A percentile compares a stretch with the other conserved stretches of the same genome.
These are phyloP conservation scores for Dipteronia dyeriana DNA, from an alignment of 345 rosid genomes.

Conservation along the genomic window DNA sequence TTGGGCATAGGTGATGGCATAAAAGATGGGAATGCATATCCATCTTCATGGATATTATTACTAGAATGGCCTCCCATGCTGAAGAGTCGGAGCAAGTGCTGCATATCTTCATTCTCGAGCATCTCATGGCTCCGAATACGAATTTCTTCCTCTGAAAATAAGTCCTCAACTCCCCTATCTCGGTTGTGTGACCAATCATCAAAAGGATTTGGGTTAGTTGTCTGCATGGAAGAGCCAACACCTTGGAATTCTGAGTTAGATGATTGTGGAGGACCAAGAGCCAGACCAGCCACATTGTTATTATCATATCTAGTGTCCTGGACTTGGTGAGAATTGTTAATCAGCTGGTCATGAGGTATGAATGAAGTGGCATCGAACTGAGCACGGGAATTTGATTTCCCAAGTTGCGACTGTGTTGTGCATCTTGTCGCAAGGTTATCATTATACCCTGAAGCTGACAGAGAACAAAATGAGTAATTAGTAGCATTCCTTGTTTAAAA, in stretches of 20 bases:
- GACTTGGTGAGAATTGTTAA: slow-evolving; percentile 44
- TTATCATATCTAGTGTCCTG: slow-evolving; percentile 47
- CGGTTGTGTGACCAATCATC: slow-evolving; percentile 79
- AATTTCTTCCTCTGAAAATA: slow-evolving; percentile 85
- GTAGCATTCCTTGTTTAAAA: neutral
- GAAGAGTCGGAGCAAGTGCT: slow-evolving; percentile 76
- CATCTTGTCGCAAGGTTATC: slow-evolving; percentile 49
- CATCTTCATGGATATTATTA: slow-evolving; percentile 66
- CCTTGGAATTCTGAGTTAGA: slow-evolving; percentile 52
- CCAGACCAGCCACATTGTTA: slow-evolving; percentile 51
- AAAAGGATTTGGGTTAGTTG: slow-evolving; percentile 57
- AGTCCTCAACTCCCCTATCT: slow-evolving; percentile 71
- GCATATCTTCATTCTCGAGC: slow-evolving; percentile 98
- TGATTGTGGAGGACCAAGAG: slow-evolving; percentile 75
- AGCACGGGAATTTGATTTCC: slow-evolving; percentile 49
- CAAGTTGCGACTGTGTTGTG: slow-evolving; percentile 53
- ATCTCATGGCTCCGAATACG: slow-evolving; percentile 87
- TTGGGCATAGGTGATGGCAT: slow-evolving; percentile 72
- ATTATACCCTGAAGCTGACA: slow-evolving; percentile 51
- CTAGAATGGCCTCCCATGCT: slow-evolving; percentile 77
- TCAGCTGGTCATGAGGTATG: slow-evolving; percentile 46
- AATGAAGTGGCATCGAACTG: slow-evolving; percentile 50
- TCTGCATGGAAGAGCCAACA: slow-evolving; percentile 43
- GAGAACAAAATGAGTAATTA: slow-evolving; percentile 1
- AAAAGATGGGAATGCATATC: slow-evolving; percentile 53